These are phyloP conservation scores for Gynostemma pentaphyllum DNA, from an alignment of 306 rosid species.

Conservation along the genomic window DNA sequence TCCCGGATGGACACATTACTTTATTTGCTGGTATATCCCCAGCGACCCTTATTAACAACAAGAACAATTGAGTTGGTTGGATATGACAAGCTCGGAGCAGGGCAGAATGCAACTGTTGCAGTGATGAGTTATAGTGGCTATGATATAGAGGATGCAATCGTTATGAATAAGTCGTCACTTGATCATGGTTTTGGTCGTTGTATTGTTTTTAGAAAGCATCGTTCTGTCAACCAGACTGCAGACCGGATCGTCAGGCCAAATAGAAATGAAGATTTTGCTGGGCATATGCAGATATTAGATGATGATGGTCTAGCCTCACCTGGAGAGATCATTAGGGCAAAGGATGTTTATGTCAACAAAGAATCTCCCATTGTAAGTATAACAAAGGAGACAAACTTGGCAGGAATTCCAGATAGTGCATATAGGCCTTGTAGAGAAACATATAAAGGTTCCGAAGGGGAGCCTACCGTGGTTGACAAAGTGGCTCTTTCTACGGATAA, in stretches of 20 bases:
- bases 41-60: constrained; percentile 82
- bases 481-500: constrained; percentile 73
- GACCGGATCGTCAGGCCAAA: constrained; percentile 67
- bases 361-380: constrained; percentile 50
- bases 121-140: constrained; percentile 99
- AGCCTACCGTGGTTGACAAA: constrained; percentile 68
- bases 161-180: constrained; percentile 92
- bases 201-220: constrained; percentile 72
- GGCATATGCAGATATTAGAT: constrained; percentile 48
- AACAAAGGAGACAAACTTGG: constrained; percentile 18
- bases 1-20: constrained; percentile 70
- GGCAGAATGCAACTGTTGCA: constrained; percentile 97
- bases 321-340: constrained; percentile 63
- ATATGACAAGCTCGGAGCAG: constrained; percentile 96
- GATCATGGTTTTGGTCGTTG: constrained; percentile 99
- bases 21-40: constrained; percentile 89
- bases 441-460: constrained; percentile 66
- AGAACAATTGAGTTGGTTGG: constrained; percentile 94
- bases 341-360: constrained; percentile 57
- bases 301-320: constrained; percentile 90
- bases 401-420: constrained; percentile 51
- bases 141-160: constrained; percentile 97
- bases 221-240: constrained; percentile 37
- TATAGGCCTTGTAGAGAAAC: constrained; percentile 27
- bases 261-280: constrained; percentile 29